Percentiles rank a stretch among this genome's conserved stretches.
These are phyloP conservation scores for Cucurbita argyrosperma DNA, from an alignment of 306 rosid species.

Conservation along the genomic window DNA sequence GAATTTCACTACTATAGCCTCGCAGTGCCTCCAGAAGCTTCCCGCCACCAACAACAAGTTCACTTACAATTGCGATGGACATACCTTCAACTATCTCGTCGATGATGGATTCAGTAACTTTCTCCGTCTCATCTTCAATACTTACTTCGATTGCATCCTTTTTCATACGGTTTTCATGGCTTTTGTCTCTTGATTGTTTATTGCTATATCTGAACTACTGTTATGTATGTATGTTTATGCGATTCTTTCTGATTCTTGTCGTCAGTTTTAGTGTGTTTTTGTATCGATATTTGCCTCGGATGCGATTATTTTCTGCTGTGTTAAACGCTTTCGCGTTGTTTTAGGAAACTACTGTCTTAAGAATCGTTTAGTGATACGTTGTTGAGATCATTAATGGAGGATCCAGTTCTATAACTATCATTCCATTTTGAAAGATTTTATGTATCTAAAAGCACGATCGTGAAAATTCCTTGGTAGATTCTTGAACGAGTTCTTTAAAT, in stretches of 20 bases:
- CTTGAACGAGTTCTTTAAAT: background rate
- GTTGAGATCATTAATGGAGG: background rate
- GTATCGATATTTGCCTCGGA: background rate
- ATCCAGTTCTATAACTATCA: background rate
- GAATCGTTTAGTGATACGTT: background rate
- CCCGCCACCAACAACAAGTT: constrained; percentile 68
- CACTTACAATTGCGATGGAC: constrained; percentile 88
- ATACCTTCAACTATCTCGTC: constrained; percentile 88
- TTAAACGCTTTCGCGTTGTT: background rate
- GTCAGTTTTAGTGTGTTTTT: background rate
- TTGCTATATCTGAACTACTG: background rate
- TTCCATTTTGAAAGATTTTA: background rate
- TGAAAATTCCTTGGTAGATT: background rate
- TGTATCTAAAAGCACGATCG: background rate
- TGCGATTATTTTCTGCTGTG: background rate
- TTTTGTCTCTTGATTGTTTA: background rate
- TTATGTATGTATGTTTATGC: background rate
- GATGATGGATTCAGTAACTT: constrained; percentile 74
- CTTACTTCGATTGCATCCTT: background rate
- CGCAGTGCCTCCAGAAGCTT: constrained; percentile 90
- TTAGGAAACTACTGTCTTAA: background rate
- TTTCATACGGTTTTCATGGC: background rate
- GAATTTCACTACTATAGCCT: constrained; percentile 61
- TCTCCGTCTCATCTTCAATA: background rate
- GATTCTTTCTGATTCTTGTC: background rate